Base-by-base conservation (phyloP, 1,284 basidiomycete species). In the Heimioporus retisporus region DNA sequence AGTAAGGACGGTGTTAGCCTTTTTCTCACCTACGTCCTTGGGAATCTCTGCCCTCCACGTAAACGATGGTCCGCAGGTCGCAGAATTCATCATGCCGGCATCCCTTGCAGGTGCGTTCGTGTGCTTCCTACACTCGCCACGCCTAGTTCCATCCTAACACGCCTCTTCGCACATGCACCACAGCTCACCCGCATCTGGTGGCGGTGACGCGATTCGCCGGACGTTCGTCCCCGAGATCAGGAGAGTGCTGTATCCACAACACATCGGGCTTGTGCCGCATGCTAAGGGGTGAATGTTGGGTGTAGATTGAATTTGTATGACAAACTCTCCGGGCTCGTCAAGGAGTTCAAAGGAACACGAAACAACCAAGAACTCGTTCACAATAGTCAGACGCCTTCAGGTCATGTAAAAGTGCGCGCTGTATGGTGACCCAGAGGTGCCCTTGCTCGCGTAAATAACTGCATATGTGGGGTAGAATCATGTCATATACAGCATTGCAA, bases 161-260 rank as follows among this genome's bases (percentile, higher is more conserved):
- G 78, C 85, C 28, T 95, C 95, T 80, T 92, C 91, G 54, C 88
- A 93, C 68, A 95, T 94, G 92, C 84, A 95, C 23, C 93, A 95
- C 72, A 86, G 91, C 53, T 86, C 91, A 13, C 84, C 89, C 6
- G 81, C 82, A 43, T 82, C 88, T 1, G 68, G 65, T 0, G 89
- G 86, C 11, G 78, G 77, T 7, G 92, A 94, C 73, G 89, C 91
- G 1, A 95, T 95, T 76, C 95, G 94, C 75, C 88, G 92, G 28
- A 89, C 91, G 0, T 95, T 94, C 73, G 90, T 94, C 8, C 93
- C 93, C 2, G 93, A 95, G 72, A 80, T 94, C 23, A 91, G 89
- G 3, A 28, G 90, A 86, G 71, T 83, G 10, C 81, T 94, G 46
- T 86, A 87, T 89, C 92, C 13, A 80, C 28, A 85, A 43, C 91